These are phyloP conservation scores for Cruciata laevipes DNA, from an alignment of 257 asterid genomes.

Conservation along the genomic window DNA sequence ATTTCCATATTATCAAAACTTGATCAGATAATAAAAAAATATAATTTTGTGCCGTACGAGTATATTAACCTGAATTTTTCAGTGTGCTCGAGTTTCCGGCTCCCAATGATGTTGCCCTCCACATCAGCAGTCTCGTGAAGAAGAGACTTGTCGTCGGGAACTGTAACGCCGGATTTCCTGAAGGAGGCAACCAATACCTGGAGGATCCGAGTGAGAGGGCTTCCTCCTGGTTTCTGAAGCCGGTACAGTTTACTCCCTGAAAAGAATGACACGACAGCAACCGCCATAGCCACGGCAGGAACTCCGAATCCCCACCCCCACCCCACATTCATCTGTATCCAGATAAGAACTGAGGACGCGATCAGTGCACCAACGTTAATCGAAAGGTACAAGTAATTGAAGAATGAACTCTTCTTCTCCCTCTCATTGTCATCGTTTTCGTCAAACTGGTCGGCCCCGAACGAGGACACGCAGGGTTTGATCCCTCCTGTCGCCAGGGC, in stretches of 20 bases:
- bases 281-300: slow-evolving; percentile 80
- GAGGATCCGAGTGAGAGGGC: slow-evolving; percentile 61
- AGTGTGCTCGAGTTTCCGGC: slow-evolving; percentile 75
- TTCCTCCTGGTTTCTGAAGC: slow-evolving; percentile 76
- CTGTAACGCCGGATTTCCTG: slow-evolving; percentile 29
- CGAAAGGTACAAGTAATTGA: slow-evolving; percentile 81
- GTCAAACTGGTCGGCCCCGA: slow-evolving; percentile 94
- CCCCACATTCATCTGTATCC: slow-evolving; percentile 84
- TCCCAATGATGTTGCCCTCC: slow-evolving; percentile 52
- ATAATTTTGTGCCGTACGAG: no score
- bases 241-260: slow-evolving; percentile 56
- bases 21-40: no score
- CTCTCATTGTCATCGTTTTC: slow-evolving; percentile 58
- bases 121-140: slow-evolving; percentile 57
- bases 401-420: slow-evolving; percentile 71
- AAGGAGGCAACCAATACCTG: slow-evolving; percentile 68
- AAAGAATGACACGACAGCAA: slow-evolving; percentile 57
- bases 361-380: slow-evolving; percentile 83
- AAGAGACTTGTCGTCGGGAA: slow-evolving; percentile 49
- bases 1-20: no score
- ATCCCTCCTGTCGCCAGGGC: slow-evolving; percentile 94
- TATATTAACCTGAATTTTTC: slow-evolving; percentile 71
- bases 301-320: slow-evolving; percentile 93
- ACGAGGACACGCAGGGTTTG: slow-evolving; percentile 90
- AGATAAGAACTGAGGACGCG: slow-evolving; percentile 73